These are phyloP conservation scores for Leucocoprinus sp. DNA, from an alignment of 768 basidiomycete genomes.

Conservation along the genomic window DNA sequence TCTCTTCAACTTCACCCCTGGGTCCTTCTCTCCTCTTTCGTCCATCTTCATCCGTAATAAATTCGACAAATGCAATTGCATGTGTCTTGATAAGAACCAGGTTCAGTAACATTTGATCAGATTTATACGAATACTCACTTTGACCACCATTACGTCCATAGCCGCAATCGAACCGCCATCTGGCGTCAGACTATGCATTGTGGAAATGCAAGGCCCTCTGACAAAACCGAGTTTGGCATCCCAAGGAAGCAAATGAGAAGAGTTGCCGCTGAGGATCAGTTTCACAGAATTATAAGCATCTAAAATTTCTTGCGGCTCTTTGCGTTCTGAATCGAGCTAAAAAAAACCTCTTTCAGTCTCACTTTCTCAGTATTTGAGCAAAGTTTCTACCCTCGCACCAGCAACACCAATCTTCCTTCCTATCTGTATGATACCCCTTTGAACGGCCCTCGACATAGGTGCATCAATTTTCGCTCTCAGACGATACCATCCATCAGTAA, in stretches of 20 bases:
- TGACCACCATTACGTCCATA: constrained; percentile 66
- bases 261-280: constrained; percentile 74
- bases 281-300: constrained; percentile 66
- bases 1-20: constrained; percentile 64
- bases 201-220: constrained; percentile 56
- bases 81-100: constrained; percentile 36
- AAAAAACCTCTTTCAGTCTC: constrained; percentile 1
- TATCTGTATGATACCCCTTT: constrained; percentile 54
- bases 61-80: constrained; percentile 77
- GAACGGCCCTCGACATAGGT: constrained; percentile 62
- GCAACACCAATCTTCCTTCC: constrained; percentile 81
- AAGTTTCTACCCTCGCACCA: constrained; percentile 62
- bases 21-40: constrained; percentile 49
- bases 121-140: constrained; percentile 30
- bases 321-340: constrained; percentile 60
- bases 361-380: background rate
- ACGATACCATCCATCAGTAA: constrained; percentile 98
- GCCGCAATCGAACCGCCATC: constrained; percentile 76
- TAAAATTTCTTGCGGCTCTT: constrained; percentile 76
- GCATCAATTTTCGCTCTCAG: constrained; percentile 71
- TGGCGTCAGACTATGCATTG: constrained; percentile 66
- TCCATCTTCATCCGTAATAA: constrained; percentile 40
- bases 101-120: no score
- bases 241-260: constrained; percentile 82
- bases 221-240: constrained; percentile 81